Evolutionary conservation across 495 filamentous ascomycete genomes (phyloP).

Genomic region (Annulohypoxylon bovei): DNA sequence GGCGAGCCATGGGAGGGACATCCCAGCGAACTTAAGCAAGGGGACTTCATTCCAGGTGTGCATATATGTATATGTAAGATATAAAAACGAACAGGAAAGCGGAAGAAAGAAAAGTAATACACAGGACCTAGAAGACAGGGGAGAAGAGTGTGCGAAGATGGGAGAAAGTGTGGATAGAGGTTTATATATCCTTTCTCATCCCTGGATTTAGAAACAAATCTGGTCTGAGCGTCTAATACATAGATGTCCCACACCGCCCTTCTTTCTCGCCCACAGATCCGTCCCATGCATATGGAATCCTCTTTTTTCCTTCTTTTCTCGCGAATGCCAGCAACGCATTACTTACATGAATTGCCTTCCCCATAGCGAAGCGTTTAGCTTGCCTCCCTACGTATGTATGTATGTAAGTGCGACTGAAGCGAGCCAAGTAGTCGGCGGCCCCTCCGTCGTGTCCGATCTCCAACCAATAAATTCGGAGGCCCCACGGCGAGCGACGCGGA

Average conservation of each 20-base stretch:
- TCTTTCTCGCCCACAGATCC: constrained; percentile 16
- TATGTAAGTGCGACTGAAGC: neutral
- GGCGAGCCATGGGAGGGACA: constrained; percentile 8
- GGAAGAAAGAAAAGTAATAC: neutral
- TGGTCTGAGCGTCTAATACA: constrained; percentile 29
- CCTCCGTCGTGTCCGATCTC: constrained; percentile 11
- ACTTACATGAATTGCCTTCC: neutral
- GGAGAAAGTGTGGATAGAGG: neutral
- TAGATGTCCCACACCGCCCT: constrained; percentile 25
- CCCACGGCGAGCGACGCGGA: constrained; percentile 29
- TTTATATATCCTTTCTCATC: constrained; percentile 22
- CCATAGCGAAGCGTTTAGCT: neutral
- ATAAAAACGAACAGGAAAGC: neutral
- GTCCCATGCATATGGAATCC: constrained; percentile 10
- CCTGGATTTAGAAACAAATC: constrained; percentile 12
- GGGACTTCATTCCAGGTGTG: neutral
- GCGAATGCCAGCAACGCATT: neutral
- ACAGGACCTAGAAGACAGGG: neutral
- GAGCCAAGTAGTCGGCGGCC: neutral
- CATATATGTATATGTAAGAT: neutral
- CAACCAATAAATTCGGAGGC: constrained; percentile 28
- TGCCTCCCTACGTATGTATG: neutral
- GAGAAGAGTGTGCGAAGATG: neutral
- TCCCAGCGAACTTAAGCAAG: neutral
- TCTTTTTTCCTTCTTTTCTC: neutral